Conservation (phyloP, 176 grass and related monocot genomes). For the Cenchrus fungigraminus region DNA sequence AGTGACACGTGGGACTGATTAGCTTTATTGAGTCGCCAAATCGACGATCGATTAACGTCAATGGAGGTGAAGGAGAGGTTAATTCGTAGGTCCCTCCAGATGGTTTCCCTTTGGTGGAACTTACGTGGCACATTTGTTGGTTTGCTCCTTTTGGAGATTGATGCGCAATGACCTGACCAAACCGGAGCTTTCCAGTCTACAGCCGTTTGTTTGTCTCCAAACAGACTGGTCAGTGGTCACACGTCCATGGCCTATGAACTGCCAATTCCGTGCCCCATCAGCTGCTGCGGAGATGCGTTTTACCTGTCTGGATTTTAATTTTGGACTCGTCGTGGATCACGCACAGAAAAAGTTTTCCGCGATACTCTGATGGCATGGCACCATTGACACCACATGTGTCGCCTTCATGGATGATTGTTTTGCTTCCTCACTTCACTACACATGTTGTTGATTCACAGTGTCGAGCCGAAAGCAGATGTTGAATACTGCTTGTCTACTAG, state of each 20-base stretch:
- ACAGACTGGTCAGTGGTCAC: not conserved
- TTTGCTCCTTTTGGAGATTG: not conserved
- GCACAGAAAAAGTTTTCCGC: not conserved
- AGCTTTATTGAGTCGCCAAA: not conserved
- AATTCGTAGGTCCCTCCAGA: not conserved
- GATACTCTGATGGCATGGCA: not conserved
- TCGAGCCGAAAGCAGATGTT: not conserved
- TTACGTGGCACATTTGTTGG: not conserved
- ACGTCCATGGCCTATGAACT: not conserved
- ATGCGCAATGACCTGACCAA: constrained; percentile 7
- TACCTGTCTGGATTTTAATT: not conserved
- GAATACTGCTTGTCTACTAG: not conserved
- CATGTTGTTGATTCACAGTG: not conserved
- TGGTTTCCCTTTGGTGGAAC: not conserved
- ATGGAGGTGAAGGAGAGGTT: not conserved
- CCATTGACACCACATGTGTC: not conserved
- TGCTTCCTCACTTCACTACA: constrained; percentile 9
- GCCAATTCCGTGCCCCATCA: not conserved
- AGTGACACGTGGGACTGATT: not conserved
- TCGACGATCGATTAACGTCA: not conserved
- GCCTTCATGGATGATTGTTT: constrained; percentile 3
- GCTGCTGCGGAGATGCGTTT: not conserved
- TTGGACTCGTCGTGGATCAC: constrained; percentile 3
- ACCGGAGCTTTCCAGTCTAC: constrained; percentile 3
- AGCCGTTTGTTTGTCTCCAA: not conserved